Evolutionary conservation across 805 yeast genomes (phyloP), one percentile per base, ranked within the genome.

Genomic region (Metschnikowia gelsemii): DNA sequence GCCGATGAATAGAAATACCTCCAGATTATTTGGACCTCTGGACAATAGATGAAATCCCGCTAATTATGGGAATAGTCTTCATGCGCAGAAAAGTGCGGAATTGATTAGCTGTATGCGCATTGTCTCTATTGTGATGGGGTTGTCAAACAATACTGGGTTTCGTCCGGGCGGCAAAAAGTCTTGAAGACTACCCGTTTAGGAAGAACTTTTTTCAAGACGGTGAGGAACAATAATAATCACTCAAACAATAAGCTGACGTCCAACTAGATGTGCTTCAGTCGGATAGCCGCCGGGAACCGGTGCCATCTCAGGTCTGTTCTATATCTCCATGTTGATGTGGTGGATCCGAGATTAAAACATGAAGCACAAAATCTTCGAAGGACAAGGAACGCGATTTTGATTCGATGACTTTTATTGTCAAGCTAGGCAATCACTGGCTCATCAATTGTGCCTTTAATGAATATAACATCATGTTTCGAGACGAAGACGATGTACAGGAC

Each of bases 381-480:
- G 78, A 84, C 54, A 78, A 80, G 47, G 75, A 79, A 48, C 72
- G 93, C 35, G 93, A 93, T 60, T 80, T 87, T 21, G 84, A 87
- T 41, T 70, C 93, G 57, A 91, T 93, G 98, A 69, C 73, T 43
- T 90, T 93, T 57, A 82, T 86, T 16, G 95, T 90, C 11, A 76
- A 80, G 47, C 68, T 93, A 39, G 99, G 86, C 5, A 82, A 85
- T 55, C 78, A 83, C 52, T 99, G 99, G 1, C 72, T 93, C 42
- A 89, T 93, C 40, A 99, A 93, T 64, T 91, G 99, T 73, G 99
- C 93, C 70, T 93, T 82, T 69, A 93, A 93, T 63, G 99, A 93
- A 66, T 93, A 91, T 64, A 93, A 93, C 62, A 88, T 93, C 52
- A 87, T 93, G 77, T 81, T 88, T 23, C 72, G 85, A 29, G 84